These are phyloP conservation scores for Dictyostelium intermedium DNA, from an alignment of 78 protist species.

Conservation along the genomic window DNA sequence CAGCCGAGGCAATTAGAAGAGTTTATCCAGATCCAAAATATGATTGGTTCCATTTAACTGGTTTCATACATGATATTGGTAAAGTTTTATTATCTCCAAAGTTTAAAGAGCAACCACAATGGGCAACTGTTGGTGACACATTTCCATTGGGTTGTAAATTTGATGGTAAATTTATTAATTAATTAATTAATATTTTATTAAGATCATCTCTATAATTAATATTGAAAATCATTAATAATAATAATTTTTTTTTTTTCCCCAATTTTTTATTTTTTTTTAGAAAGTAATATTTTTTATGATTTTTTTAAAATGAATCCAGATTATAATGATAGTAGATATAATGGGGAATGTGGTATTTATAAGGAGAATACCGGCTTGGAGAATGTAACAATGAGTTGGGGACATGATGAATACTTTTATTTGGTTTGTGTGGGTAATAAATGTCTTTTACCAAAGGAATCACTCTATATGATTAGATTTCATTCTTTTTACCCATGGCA, in stretches of 20 bases:
- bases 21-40: slow-evolving; percentile 78
- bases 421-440: slow-evolving; percentile 64
- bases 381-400: slow-evolving; percentile 90
- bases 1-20: slow-evolving; percentile 90
- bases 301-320: slow-evolving; percentile 81
- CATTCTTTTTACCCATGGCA: slow-evolving; percentile 96
- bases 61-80: slow-evolving; percentile 94
- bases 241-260: background rate
- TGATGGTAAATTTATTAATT: slow-evolving; percentile 6
- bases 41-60: slow-evolving; percentile 92
- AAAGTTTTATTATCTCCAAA: slow-evolving; percentile 72
- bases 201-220: too few species aligned
- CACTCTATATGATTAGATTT: slow-evolving; percentile 87
- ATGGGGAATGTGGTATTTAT: slow-evolving; percentile 86
- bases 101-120: slow-evolving; percentile 90
- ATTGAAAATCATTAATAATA: too few species aligned
- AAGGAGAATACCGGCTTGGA: slow-evolving; percentile 84
- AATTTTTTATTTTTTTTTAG: background rate
- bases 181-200: background rate
- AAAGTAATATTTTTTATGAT: slow-evolving; percentile 80
- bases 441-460: slow-evolving; percentile 85
- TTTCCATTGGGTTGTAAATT: slow-evolving; percentile 90
- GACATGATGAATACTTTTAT: slow-evolving; percentile 93
- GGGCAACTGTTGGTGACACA: slow-evolving; percentile 95
- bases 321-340: slow-evolving; percentile 41